These are phyloP conservation scores for Waltergamsia citrina DNA, from an alignment of 2,329 filamentous ascomycete genomes.

Conservation along the genomic window DNA sequence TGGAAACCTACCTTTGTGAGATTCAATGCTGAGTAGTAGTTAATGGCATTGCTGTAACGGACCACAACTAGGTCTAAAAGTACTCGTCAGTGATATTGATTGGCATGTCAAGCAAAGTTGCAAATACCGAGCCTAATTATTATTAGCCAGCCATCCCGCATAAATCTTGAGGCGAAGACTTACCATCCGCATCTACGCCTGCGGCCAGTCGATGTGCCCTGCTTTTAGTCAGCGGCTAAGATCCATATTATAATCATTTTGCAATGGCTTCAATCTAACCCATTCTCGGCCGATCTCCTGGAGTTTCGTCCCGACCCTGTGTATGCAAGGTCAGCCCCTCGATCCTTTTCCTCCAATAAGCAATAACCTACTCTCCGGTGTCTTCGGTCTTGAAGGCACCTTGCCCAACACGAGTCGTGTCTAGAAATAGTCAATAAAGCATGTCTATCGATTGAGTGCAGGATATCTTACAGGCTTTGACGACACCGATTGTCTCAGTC, in stretches of 20 bases:
- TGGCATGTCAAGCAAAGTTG: no score
- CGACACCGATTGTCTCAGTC: slow-evolving; percentile 52
- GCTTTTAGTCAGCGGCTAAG: slow-evolving; percentile 11
- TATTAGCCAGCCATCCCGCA: neutral
- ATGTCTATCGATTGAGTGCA: no score
- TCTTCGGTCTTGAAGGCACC: slow-evolving; percentile 62
- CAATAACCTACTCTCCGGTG: slow-evolving; percentile 20
- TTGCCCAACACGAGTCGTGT: slow-evolving; percentile 52
- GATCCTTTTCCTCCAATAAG: slow-evolving; percentile 8
- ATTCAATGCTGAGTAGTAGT: slow-evolving; percentile 54
- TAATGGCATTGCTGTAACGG: slow-evolving; percentile 33
- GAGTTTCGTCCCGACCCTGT: slow-evolving; percentile 30
- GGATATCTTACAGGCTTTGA: slow-evolving; percentile 51
- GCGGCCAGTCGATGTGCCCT: slow-evolving; percentile 43
- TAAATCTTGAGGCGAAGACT: slow-evolving; percentile 6
- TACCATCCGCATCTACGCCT: slow-evolving; percentile 48
- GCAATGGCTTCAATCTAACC: slow-evolving; percentile 9
- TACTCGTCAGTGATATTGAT: no score
- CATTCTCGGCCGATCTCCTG: slow-evolving; percentile 35
- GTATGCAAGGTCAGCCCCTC: slow-evolving; percentile 9
- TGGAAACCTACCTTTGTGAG: slow-evolving; percentile 33
- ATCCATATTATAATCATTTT: slow-evolving; percentile 3
- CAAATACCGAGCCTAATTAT: neutral
- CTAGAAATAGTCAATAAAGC: slow-evolving; percentile 12
- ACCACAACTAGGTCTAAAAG: slow-evolving; percentile 47